Conservation (phyloP, 257 asterid species). For the Solanum okadae region DNA sequence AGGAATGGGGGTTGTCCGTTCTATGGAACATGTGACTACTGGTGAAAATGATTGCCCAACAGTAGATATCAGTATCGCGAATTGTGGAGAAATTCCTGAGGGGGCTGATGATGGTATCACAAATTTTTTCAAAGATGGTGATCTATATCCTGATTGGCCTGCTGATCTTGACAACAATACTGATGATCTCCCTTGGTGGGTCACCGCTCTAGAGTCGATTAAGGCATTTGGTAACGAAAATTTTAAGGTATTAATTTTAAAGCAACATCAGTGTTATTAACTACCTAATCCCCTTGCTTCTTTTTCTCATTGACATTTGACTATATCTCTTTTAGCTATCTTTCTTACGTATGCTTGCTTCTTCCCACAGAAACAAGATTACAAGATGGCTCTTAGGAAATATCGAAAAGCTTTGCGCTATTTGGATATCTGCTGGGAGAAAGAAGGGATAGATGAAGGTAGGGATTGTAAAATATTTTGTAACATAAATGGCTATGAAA, state of each 20-base stretch:
- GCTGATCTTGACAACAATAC: constrained; percentile 62
- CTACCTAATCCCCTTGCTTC: not conserved
- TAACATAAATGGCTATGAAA: not conserved
- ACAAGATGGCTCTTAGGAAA: constrained; percentile 92
- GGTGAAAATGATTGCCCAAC: constrained; percentile 64
- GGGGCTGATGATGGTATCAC: constrained; percentile 80
- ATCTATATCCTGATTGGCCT: constrained; percentile 88
- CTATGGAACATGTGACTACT: constrained; percentile 58
- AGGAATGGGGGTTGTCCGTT: constrained; percentile 94
- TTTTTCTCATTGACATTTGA: not conserved
- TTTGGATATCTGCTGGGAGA: constrained; percentile 93
- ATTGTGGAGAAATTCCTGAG: constrained; percentile 77
- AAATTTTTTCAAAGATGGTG: constrained; percentile 82
- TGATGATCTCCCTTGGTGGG: constrained; percentile 86
- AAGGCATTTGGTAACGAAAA: constrained; percentile 82
- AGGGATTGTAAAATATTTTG: not conserved
- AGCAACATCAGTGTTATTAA: not conserved
- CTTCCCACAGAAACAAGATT: constrained; percentile 79
- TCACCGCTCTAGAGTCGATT: constrained; percentile 53
- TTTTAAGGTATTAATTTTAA: constrained; percentile 52
- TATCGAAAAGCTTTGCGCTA: constrained; percentile 93
- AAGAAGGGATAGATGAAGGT: constrained; percentile 96
- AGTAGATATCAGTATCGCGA: constrained; percentile 45
- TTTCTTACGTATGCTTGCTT: not conserved
- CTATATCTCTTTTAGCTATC: not conserved